Evolutionary conservation across 163 green algal genomes (phyloP).

Genomic region (Scenedesmus sp.): DNA sequence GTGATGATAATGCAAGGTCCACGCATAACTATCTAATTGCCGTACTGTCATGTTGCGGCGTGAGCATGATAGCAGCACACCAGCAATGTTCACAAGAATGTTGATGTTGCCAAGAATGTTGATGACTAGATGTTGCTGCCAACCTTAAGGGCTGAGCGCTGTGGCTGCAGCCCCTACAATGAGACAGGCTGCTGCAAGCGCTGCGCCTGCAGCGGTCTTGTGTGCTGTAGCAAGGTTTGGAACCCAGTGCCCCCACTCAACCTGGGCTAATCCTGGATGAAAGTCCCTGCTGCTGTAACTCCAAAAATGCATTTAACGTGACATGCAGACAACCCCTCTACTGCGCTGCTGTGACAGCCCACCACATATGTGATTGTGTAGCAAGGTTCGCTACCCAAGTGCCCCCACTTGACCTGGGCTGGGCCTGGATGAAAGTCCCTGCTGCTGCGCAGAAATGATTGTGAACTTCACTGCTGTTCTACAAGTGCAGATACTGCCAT

Average conservation of each 20-base stretch:
- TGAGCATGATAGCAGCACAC: too few species aligned
- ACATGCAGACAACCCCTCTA: background rate
- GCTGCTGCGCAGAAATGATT: too few species aligned
- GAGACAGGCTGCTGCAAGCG: background rate
- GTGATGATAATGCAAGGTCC: too few species aligned
- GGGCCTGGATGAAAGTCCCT: too few species aligned
- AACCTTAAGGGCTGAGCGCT: background rate
- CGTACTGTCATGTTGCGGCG: too few species aligned
- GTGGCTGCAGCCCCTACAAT: background rate
- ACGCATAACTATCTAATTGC: too few species aligned
- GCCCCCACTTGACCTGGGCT: too few species aligned
- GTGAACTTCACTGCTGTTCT: background rate
- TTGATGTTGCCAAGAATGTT: background rate
- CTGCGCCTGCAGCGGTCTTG: background rate
- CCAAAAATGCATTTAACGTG: background rate
- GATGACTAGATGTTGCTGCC: background rate
- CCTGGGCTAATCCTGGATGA: background rate
- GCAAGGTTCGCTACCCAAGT: too few species aligned
- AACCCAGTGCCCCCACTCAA: background rate
- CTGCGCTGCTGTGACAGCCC: background rate
- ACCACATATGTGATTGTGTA: too few species aligned
- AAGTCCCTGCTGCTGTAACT: background rate
- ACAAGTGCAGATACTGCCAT: background rate
- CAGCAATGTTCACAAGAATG: too few species aligned
- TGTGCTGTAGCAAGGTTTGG: slow-evolving; percentile 1